Percentiles rank a stretch among this genome's conserved stretches.
Conservation (phyloP, 768 basidiomycete genomes). For the Leccinum aurantiacum region DNA sequence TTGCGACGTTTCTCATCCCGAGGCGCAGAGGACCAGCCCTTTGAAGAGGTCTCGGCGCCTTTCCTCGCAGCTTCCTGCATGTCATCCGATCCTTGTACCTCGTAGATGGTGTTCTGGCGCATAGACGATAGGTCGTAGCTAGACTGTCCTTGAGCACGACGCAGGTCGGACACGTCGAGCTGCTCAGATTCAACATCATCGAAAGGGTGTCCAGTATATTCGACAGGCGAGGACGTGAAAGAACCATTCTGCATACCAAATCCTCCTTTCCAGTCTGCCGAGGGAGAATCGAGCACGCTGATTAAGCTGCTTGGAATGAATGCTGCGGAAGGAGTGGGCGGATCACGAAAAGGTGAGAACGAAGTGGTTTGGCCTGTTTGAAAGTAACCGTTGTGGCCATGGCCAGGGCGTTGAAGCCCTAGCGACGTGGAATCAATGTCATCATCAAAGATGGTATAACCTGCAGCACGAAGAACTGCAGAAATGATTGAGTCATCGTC, state of each 20-base stretch:
- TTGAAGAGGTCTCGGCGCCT: constrained; percentile 32
- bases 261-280: constrained; percentile 51
- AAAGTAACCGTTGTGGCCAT: constrained; percentile 15
- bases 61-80: constrained; percentile 12
- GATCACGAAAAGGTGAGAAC: constrained; percentile 59
- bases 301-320: constrained; percentile 57
- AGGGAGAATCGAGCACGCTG: constrained; percentile 48
- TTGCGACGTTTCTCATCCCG: constrained; percentile 54
- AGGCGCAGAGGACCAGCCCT: constrained; percentile 48
- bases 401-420: constrained; percentile 9
- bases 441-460: constrained; percentile 43
- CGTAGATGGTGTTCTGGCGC: constrained; percentile 35
- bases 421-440: constrained; percentile 29
- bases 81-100: constrained; percentile 24
- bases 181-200: constrained; percentile 35
- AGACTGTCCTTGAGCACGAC: constrained; percentile 20
- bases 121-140: constrained; percentile 25
- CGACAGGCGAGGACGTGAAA: constrained; percentile 43
- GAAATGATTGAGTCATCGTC: constrained; percentile 12
- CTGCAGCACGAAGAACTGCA: constrained; percentile 34
- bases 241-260: constrained; percentile 16
- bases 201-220: constrained; percentile 33
- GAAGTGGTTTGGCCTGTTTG: constrained; percentile 25
- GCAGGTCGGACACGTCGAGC: constrained; percentile 50
- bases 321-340: constrained; percentile 40